Conservation (phyloP, 345 rosid species). For the Excoecaria cochinchinensis region DNA sequence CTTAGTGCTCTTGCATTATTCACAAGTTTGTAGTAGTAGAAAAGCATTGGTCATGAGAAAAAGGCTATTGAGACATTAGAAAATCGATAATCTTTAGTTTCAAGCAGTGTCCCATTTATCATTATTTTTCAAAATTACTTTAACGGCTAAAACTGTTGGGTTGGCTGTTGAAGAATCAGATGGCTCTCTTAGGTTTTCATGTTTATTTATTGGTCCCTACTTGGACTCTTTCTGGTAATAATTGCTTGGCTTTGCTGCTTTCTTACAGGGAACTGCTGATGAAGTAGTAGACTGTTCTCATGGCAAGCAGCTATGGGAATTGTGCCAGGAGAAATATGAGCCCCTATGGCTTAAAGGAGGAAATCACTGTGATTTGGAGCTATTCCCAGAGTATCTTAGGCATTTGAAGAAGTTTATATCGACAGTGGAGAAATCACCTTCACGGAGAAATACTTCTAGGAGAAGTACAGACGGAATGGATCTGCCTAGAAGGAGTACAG, state of each 20-base stretch:
- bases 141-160: not conserved
- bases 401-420: conserved; percentile 86
- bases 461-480: conserved; percentile 63
- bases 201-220: not conserved
- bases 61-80: not conserved
- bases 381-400: conserved; percentile 74
- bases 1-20: not conserved
- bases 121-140: not conserved
- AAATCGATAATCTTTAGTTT: not conserved
- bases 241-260: not conserved
- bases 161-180: not conserved
- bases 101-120: not conserved
- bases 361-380: conserved; percentile 83
- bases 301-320: conserved; percentile 96
- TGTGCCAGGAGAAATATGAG: conserved; percentile 89
- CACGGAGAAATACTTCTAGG: conserved; percentile 53
- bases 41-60: not conserved
- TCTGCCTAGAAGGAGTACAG: conserved; percentile 56
- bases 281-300: conserved; percentile 93
- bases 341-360: conserved; percentile 95
- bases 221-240: not conserved
- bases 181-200: not conserved
- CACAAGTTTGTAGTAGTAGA: not conserved
- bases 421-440: conserved; percentile 78
- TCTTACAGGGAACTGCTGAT: conserved; percentile 77